These are phyloP conservation scores for Penicillium psychrosexuale DNA, from an alignment of 2,329 filamentous ascomycete species.

Conservation along the genomic window DNA sequence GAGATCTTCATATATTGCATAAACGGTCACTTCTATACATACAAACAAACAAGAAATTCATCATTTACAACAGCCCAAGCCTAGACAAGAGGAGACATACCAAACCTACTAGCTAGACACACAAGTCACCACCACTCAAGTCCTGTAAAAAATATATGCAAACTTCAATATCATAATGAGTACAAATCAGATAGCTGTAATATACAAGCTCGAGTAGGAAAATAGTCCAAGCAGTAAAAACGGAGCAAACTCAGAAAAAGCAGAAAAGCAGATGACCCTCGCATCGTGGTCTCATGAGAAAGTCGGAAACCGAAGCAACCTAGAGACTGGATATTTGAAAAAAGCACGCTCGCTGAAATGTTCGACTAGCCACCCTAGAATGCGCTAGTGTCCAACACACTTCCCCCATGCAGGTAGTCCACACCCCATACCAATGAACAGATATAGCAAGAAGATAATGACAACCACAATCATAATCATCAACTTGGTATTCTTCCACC, in stretches of 20 bases:
- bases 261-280: not conserved
- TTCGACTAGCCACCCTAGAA: not conserved
- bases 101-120: not conserved
- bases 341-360: conserved; percentile 13
- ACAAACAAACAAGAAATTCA: not conserved
- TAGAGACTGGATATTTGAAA: conserved; percentile 2
- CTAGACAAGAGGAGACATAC: not conserved
- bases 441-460: conserved; percentile 64
- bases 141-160: not conserved
- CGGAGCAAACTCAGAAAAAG: not conserved
- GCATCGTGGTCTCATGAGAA: conserved; percentile 18
- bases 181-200: conserved; percentile 1
- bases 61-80: not conserved
- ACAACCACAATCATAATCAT: conserved; percentile 79
- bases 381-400: conserved; percentile 35
- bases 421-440: conserved; percentile 70
- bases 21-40: too few relatives aligned
- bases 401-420: conserved; percentile 58
- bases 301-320: not conserved
- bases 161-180: not conserved
- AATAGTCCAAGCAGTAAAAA: not conserved
- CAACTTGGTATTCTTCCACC: conserved; percentile 98
- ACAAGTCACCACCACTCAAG: not conserved
- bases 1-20: not conserved
- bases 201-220: conserved; percentile 6